Evolutionary conservation across 2,329 filamentous ascomycete species (phyloP).

Genomic region (Aspergillus brasiliensis): DNA sequence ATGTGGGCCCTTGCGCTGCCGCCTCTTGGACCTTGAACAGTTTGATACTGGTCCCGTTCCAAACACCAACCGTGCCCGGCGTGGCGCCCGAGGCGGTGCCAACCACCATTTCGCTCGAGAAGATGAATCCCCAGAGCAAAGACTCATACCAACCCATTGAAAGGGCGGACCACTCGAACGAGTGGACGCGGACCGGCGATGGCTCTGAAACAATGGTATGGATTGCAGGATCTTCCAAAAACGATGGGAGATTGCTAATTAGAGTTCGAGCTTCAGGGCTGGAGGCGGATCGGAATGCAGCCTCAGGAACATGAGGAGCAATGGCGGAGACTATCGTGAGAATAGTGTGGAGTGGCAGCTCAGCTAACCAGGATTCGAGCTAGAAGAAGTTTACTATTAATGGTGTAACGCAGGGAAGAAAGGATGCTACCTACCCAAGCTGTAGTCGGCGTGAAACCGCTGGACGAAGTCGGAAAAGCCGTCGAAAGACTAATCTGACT

Average conservation of each 20-base stretch:
- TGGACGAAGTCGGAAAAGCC: constrained; percentile 54
- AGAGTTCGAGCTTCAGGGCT: constrained; percentile 45
- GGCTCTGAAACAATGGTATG: constrained; percentile 70
- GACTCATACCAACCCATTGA: constrained; percentile 95
- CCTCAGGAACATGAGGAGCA: constrained; percentile 52
- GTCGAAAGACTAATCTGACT: constrained; percentile 71
- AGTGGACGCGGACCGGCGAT: constrained; percentile 74
- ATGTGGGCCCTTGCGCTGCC: constrained; percentile 73
- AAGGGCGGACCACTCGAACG: constrained; percentile 91
- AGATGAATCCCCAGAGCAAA: constrained; percentile 89
- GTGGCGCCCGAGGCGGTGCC: constrained; percentile 51
- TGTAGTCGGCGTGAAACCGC: constrained; percentile 73
- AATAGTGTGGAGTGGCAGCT: constrained; percentile 84
- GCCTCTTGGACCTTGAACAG: constrained; percentile 89
- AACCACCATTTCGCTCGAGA: constrained; percentile 80
- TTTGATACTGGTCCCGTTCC: constrained; percentile 87
- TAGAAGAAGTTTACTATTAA: constrained; percentile 28
- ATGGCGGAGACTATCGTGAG: constrained; percentile 71
- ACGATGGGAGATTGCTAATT: constrained; percentile 46
- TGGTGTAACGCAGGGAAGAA: constrained; percentile 11
- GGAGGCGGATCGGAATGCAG: constrained; percentile 46
- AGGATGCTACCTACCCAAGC: constrained; percentile 61
- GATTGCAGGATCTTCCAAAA: constrained; percentile 58
- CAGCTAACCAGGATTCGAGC: constrained; percentile 93
- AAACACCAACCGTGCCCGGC: constrained; percentile 85